phyloP scores from a whole-genome alignment of 1,284 basidiomycete species.

The Irpex sp. region DNA sequence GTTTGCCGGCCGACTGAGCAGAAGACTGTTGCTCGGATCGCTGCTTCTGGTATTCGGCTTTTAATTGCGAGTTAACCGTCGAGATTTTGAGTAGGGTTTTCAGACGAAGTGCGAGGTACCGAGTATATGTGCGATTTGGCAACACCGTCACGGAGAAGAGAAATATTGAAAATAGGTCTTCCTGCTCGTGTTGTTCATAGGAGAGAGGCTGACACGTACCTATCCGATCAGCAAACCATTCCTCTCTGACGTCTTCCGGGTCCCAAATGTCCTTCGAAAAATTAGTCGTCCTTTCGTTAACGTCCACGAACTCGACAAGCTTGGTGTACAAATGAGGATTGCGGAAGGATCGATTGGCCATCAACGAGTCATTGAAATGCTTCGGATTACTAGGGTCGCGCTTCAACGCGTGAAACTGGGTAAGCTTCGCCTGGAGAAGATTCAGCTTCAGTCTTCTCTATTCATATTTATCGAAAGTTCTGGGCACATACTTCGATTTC shows the following conservation, averaged over 20 bases:
- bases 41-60: conserved; percentile 46
- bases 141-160: background rate
- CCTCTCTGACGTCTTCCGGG: conserved; percentile 53
- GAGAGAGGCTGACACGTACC: conserved; percentile 40
- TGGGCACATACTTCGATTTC: conserved; percentile 48
- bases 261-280: conserved; percentile 75
- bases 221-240: conserved; percentile 70
- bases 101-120: no score
- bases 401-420: conserved; percentile 75
- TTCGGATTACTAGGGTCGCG: conserved; percentile 56
- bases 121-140: background rate
- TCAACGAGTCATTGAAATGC: conserved; percentile 93
- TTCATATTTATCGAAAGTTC: background rate
- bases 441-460: conserved; percentile 19
- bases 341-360: conserved; percentile 86
- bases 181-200: background rate
- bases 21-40: conserved; percentile 54
- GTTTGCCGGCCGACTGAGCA: conserved; percentile 37
- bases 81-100: background rate
- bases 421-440: conserved; percentile 64
- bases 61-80: background rate
- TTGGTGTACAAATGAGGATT: conserved; percentile 94
- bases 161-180: background rate
- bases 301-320: conserved; percentile 87
- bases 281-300: conserved; percentile 82